phyloP scores from a whole-genome alignment of 495 filamentous ascomycete species.

The Tuber borchii region DNA sequence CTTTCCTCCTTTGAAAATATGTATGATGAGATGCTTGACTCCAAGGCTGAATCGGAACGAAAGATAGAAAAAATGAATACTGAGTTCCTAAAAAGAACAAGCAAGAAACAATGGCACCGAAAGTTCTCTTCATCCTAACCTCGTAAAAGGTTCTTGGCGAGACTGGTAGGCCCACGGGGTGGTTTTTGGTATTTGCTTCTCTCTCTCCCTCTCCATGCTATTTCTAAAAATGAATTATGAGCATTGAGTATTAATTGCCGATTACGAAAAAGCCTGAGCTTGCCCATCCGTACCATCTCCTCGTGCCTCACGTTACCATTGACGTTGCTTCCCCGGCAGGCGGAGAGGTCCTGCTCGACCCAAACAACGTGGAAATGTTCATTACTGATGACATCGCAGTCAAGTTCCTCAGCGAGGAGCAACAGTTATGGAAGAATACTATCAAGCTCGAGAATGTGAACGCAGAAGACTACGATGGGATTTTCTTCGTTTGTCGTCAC shows the following conservation, averaged over 20 bases:
- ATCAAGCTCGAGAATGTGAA: constrained; percentile 50
- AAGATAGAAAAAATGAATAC: too few relatives aligned
- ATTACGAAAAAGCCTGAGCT: constrained; percentile 55
- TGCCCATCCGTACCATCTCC: constrained; percentile 60
- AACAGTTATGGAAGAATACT: constrained; percentile 59
- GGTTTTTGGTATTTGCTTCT: constrained; percentile 54
- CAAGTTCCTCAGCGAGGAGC: constrained; percentile 52
- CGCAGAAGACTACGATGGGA: constrained; percentile 57
- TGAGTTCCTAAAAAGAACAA: too few relatives aligned
- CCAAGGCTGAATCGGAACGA: too few relatives aligned
- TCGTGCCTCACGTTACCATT: constrained; percentile 52
- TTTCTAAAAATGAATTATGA: not conserved
- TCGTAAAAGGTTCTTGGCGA: constrained; percentile 53
- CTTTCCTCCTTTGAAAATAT: too few relatives aligned
- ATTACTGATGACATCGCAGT: constrained; percentile 51
- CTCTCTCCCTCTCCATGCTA: too few relatives aligned
- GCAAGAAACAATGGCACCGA: constrained; percentile 44
- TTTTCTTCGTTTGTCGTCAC: constrained; percentile 71
- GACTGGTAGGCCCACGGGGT: constrained; percentile 55
- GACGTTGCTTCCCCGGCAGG: constrained; percentile 62
- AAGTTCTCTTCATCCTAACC: constrained; percentile 63
- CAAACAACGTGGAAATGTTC: constrained; percentile 55
- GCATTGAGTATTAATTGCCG: constrained; percentile 10
- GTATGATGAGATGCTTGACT: too few relatives aligned
- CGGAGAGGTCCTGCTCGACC: constrained; percentile 63